These are phyloP conservation scores for Backusella circina DNA, from an alignment of 192 early-diverging fungal species.

Conservation along the genomic window DNA sequence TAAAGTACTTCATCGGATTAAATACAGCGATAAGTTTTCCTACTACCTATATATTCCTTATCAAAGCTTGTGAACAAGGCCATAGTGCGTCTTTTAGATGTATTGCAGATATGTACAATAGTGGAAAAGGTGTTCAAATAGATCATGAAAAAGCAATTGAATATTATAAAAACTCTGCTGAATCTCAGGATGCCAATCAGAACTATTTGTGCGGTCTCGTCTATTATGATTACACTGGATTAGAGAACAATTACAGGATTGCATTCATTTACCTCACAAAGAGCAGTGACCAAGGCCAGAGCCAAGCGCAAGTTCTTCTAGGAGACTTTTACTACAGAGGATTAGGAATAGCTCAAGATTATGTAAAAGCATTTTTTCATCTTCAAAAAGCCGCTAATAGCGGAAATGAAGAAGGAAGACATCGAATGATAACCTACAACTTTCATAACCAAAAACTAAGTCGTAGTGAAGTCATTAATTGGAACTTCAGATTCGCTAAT, in stretches of 20 bases:
- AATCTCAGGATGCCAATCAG: neutral
- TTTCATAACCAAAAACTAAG: neutral
- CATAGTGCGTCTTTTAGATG: neutral
- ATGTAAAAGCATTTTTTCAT: neutral
- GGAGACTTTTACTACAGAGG: neutral
- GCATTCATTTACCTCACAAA: neutral
- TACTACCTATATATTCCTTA: neutral
- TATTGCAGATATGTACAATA: neutral
- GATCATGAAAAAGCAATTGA: neutral
- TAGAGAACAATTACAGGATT: neutral
- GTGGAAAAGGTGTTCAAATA: neutral
- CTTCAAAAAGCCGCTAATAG: neutral
- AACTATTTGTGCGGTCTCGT: neutral
- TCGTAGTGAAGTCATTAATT: neutral
- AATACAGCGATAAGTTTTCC: neutral
- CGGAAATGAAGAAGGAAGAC: neutral
- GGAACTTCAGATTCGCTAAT: neutral
- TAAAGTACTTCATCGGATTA: neutral
- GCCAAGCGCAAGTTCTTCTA: neutral
- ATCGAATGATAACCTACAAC: neutral
- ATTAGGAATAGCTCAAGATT: neutral
- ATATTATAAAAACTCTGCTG: neutral
- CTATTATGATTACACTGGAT: neutral
- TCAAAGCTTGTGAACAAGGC: neutral
- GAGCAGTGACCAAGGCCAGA: neutral